Evolutionary conservation across 495 filamentous ascomycete species (phyloP), one percentile per base, ranked within the genome.

Genomic region (Pseudomonodictys pantanalensis): DNA sequence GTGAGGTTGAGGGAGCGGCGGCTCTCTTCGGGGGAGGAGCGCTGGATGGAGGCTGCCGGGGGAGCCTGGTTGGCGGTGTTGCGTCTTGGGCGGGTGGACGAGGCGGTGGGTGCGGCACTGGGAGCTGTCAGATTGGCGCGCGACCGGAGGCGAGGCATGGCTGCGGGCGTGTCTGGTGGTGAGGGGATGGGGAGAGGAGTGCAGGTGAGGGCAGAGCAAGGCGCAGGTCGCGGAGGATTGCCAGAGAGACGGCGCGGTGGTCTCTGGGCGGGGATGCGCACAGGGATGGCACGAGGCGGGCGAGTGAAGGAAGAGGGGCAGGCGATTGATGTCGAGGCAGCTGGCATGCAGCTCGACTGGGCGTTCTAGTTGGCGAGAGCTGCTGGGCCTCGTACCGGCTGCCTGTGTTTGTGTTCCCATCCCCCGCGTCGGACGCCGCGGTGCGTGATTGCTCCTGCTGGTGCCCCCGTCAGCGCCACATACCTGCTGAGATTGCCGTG

Each of bases 1-100:
- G 87, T 95, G 45, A 96, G 76, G 70, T 83, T 83, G 52, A 92
- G 81, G 57, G 87, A 86, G 71, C 81, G 82, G 58, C 76, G 78
- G 33, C 75, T 74, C 58, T 82, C 81, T 67, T 78, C 80, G 51
- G 81, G 68, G 28, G 83, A 81, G 65, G 71, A 69, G 49, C 72
- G 66, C 56, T 71, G 68, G 65, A 81, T 78, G 73, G 76, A 66
- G 76, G 77, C 58, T 73, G 73, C 32, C 72, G 76, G 45, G 69
- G 75, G 39, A 69, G 69, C 72, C 77, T 79, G 70, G 49, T 56
- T 56, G 44, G 54, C 43, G 52, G 44, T 61, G 58, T 70, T 54
- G 52, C 67, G 67, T 47, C 67, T 52, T n/a, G 67, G 65, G 46
- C 67, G 65, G 23, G 59, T 49, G 22, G 64, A 29, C 72, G 76